phyloP scores from a whole-genome alignment of 768 basidiomycete species.

The Tricholoma bakamatsutake region DNA sequence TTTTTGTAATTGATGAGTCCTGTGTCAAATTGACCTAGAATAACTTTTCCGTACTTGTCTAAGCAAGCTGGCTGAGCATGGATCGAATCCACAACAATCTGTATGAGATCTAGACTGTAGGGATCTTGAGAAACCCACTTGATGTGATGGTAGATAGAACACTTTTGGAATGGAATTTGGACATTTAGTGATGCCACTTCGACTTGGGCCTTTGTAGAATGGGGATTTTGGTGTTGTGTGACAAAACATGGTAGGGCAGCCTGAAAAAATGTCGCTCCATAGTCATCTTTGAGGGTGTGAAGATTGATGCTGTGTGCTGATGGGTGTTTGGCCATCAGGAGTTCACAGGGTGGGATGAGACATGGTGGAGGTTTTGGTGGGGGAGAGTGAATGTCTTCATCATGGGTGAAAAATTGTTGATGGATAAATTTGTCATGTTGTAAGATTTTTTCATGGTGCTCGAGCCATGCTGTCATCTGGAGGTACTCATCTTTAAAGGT shows the following conservation, averaged over 20 bases:
- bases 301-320: constrained; percentile 15
- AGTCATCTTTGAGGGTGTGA: constrained; percentile 8
- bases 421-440: no score
- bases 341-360: not conserved
- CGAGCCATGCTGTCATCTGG: no score
- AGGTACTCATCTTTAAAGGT: no score
- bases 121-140: constrained; percentile 18
- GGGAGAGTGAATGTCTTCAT: no score
- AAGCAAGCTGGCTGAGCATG: no score
- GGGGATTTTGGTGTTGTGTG: constrained; percentile 11
- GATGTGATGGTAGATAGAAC: constrained; percentile 27
- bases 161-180: constrained; percentile 9
- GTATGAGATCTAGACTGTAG: not conserved
- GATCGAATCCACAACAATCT: no score
- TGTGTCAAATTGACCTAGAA: not conserved
- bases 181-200: constrained; percentile 4
- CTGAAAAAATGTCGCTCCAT: constrained; percentile 20
- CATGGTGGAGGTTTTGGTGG: no score
- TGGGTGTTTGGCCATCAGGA: constrained; percentile 20
- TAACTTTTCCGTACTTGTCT: no score
- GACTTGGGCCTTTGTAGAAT: constrained; percentile 13
- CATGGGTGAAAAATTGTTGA: no score
- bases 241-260: constrained; percentile 20
- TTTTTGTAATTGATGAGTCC: not conserved
- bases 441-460: no score